Evolutionary conservation across 306 rosid species (phyloP).

Genomic region (Vigna angularis): DNA sequence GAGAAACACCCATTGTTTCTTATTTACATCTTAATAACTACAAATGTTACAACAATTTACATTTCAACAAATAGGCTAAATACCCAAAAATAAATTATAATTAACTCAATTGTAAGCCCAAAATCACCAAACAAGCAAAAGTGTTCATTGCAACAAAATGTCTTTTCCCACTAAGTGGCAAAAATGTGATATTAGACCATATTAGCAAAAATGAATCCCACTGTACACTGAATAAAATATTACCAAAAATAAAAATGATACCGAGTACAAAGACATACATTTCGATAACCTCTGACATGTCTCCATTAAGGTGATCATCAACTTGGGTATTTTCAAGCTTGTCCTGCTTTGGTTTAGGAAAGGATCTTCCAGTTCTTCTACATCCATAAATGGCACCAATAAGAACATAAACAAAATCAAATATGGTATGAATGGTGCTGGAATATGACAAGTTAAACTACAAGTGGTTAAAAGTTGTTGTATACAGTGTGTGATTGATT

Average conservation of each 20-base stretch:
- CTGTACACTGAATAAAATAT: neutral
- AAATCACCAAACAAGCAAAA: conserved; percentile 23
- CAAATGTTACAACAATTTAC: neutral
- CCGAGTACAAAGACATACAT: conserved; percentile 42
- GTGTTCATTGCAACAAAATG: neutral
- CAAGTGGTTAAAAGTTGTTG: neutral
- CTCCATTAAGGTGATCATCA: conserved; percentile 41
- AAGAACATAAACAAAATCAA: neutral
- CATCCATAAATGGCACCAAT: conserved; percentile 41
- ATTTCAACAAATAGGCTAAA: conserved; percentile 15
- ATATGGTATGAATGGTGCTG: neutral
- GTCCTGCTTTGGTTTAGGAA: conserved; percentile 45
- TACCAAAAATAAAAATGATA: conserved; percentile 2
- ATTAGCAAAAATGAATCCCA: neutral
- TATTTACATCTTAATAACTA: conserved; percentile 2
- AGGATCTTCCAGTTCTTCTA: conserved; percentile 56
- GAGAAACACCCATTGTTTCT: conserved; percentile 1
- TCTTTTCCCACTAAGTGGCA: neutral
- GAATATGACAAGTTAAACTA: neutral
- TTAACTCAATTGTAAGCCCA: neutral
- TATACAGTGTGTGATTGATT: conserved; percentile 3
- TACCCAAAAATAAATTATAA: neutral
- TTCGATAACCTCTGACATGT: conserved; percentile 37
- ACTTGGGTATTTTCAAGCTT: conserved; percentile 43
- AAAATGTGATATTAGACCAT: neutral